phyloP scores from a whole-genome alignment of 2,329 filamentous ascomycete species.

The Paecilomyces sp. region DNA sequence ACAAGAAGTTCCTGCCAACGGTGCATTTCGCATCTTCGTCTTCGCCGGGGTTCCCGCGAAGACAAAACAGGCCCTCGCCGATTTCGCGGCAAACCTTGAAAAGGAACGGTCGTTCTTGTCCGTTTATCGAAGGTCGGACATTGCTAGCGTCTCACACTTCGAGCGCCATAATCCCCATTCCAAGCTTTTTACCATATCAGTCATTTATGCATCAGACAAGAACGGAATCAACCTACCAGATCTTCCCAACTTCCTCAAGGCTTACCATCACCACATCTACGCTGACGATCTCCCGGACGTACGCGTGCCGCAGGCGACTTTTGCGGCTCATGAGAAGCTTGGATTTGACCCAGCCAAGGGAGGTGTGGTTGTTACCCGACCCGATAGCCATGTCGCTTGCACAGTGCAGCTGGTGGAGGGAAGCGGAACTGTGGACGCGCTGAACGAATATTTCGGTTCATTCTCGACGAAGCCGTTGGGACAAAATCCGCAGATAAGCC shows the following conservation, averaged over 20 bases:
- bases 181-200: constrained; percentile 70
- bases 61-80: constrained; percentile 57
- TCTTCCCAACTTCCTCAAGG: constrained; percentile 61
- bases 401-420: constrained; percentile 69
- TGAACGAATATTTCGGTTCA: constrained; percentile 73
- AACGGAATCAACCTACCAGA: constrained; percentile 66
- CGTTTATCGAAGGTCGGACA: constrained; percentile 56
- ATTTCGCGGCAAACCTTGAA: constrained; percentile 60
- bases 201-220: constrained; percentile 64
- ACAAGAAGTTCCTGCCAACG: constrained; percentile 82
- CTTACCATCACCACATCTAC: constrained; percentile 78
- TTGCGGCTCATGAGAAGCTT: constrained; percentile 79
- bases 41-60: constrained; percentile 65
- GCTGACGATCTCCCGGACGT: constrained; percentile 75
- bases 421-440: constrained; percentile 67
- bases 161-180: constrained; percentile 82
- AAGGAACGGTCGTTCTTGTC: constrained; percentile 66
- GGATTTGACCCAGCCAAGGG: constrained; percentile 67
- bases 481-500: constrained; percentile 26
- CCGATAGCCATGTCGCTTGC: constrained; percentile 79
- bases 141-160: constrained; percentile 61
- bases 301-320: constrained; percentile 60
- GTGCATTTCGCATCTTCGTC: constrained; percentile 77
- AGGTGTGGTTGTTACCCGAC: constrained; percentile 74
- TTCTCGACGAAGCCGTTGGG: constrained; percentile 56